Evolutionary conservation across 306 rosid species (phyloP).

Genomic region (Vicia villosa): DNA sequence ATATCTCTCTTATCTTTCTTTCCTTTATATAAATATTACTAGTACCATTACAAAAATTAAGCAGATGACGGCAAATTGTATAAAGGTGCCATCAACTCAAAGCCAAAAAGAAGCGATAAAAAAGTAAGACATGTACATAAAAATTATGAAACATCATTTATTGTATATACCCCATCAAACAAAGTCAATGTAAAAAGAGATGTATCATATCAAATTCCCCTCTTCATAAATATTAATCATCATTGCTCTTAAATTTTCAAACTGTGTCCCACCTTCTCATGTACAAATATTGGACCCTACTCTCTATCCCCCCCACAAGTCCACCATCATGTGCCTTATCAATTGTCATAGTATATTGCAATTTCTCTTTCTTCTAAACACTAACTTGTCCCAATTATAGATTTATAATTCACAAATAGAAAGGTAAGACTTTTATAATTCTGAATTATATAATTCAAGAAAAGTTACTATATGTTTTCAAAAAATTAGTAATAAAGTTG

Average conservation of each 20-base stretch:
- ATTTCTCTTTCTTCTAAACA: no score
- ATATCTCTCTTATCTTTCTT: no score
- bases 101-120: slow-evolving; percentile 25
- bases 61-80: not conserved
- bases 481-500: no score
- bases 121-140: slow-evolving; percentile 34
- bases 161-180: not conserved
- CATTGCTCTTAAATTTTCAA: slow-evolving; percentile 43
- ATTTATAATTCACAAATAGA: no score
- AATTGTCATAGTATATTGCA: not conserved
- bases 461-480: no score
- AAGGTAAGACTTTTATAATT: no score
- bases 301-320: not conserved
- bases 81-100: slow-evolving; percentile 11
- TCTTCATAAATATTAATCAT: slow-evolving; percentile 49
- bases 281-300: slow-evolving; percentile 38
- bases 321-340: not conserved
- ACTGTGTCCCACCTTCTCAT: slow-evolving; percentile 26
- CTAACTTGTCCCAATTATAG: no score
- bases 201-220: slow-evolving; percentile 44
- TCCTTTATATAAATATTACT: not conserved
- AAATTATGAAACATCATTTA: slow-evolving; percentile 39
- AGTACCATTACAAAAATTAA: no score
- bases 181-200: slow-evolving; percentile 67
- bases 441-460: no score